Base-by-base conservation (phyloP, 1,139 yeast species). In the Zygoascus sp. region DNA sequence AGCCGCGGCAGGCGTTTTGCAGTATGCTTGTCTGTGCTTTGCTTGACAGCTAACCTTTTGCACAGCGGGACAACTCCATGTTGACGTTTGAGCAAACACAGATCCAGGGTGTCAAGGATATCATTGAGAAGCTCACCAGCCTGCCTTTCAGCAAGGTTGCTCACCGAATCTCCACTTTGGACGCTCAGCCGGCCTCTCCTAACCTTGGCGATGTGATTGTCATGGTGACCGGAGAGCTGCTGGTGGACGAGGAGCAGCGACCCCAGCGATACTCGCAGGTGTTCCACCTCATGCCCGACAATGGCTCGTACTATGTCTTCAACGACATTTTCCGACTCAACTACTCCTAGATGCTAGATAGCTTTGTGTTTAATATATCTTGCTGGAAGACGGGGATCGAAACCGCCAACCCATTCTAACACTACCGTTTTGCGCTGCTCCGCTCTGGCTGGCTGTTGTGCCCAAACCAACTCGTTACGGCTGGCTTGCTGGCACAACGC, bases 121-220 rank as follows among this genome's bases (percentile, higher is more conserved):
- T 92, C 62, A 89, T 90, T 56, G 97, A 90, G 72, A 92, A 92
- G 69, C 79, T 92, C 59, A 80, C 78, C 44, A 77, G 88, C 27
- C 77, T 92, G 61, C 97, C 97, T 46, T 92, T 92, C 76, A 83
- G 78, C 66, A 88, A 88, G 72, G 97, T 94, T 52, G 83, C 79
- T 44, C 99, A 92, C 75, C 79, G 94, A 72, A 83, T 92, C 64
- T 81, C 95, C 49, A 90, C 98, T 42, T 77, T 92, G 62, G 98
- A 92, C 64, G 98, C 97, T 44, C 99, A 92, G 73, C 98, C 98
- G 42, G 96, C 94, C 36, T 84, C 96, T 52, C 87, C 95, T 51
- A 79, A 74, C 59, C 58, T 58, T 30, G 97, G 97, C 53, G 97
- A 90, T 64, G 95, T 92, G 51, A 76, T 92, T 62, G 97, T 90